phyloP scores from a whole-genome alignment of 1,284 basidiomycete species.

The Naganishia cerealis region DNA sequence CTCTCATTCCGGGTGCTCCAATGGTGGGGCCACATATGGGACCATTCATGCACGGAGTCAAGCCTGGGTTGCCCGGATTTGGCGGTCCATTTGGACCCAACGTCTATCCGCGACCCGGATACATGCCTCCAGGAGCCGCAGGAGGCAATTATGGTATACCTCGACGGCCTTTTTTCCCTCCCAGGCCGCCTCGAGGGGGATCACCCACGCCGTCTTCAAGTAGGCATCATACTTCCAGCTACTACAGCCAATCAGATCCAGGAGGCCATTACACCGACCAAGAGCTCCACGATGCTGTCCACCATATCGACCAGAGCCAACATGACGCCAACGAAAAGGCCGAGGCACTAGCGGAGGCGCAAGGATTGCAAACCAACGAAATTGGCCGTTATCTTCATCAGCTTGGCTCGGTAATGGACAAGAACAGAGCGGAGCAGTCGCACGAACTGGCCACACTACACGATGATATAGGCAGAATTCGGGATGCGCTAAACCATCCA shows the following conservation, averaged over 20 bases:
- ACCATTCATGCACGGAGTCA: conserved; percentile 49
- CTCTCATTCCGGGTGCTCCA: conserved; percentile 40
- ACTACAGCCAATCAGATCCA: conserved; percentile 29
- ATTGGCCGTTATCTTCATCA: conserved; percentile 52
- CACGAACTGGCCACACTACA: conserved; percentile 47
- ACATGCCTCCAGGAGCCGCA: conserved; percentile 32
- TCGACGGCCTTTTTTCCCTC: conserved; percentile 29
- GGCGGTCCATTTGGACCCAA: conserved; percentile 50
- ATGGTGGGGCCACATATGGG: conserved; percentile 50
- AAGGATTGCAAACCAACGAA: conserved; percentile 50
- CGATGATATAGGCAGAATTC: conserved; percentile 45
- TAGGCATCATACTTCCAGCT: conserved; percentile 34
- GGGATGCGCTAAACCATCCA: conserved; percentile 44
- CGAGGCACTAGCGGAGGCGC: conserved; percentile 45
- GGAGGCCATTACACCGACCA: conserved; percentile 22
- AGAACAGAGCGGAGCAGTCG: conserved; percentile 40
- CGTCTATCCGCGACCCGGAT: conserved; percentile 34
- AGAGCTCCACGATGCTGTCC: conserved; percentile 28
- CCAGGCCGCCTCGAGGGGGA: conserved; percentile 29
- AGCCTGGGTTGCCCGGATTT: conserved; percentile 47
- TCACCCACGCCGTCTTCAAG: conserved; percentile 9
- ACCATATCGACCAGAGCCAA: conserved; percentile 30
- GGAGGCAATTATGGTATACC: conserved; percentile 33
- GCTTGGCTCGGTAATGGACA: conserved; percentile 49
- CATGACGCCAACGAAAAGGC: conserved; percentile 28